phyloP scores from a whole-genome alignment of 345 rosid genomes.

The Viola odorata region DNA sequence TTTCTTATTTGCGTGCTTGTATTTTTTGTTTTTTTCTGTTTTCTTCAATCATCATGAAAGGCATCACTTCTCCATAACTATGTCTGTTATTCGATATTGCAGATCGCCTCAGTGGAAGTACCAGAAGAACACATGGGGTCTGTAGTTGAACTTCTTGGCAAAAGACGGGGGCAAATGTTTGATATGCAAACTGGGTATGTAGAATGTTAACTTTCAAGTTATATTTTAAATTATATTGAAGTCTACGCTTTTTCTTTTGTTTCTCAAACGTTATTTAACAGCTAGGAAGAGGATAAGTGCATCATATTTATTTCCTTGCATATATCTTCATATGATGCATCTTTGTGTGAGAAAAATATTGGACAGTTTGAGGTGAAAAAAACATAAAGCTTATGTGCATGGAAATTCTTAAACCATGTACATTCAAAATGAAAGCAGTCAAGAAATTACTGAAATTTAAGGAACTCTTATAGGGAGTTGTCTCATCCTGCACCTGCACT shows the following conservation, averaged over 20 bases:
- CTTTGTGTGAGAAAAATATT: background rate
- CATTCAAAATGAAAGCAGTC: no score
- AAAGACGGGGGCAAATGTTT: conserved; percentile 91
- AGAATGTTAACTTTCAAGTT: conserved; percentile 3
- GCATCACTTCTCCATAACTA: conserved; percentile 4
- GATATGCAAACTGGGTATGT: conserved; percentile 91
- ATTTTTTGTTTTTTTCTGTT: background rate
- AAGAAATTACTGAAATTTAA: no score
- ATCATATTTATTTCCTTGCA: no score
- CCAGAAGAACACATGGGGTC: conserved; percentile 93
- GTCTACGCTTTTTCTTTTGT: no score
- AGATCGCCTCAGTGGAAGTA: conserved; percentile 93
- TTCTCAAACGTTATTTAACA: no score
- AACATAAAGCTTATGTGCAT: background rate
- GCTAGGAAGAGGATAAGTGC: no score
- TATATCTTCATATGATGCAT: background rate
- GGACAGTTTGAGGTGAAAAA: conserved; percentile 9
- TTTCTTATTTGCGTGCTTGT: background rate
- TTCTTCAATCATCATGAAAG: background rate
- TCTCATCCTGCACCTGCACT: no score
- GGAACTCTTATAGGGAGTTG: no score
- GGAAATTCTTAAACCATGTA: no score
- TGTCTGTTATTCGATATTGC: conserved; percentile 13
- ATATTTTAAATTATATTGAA: no score
- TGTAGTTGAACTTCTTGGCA: conserved; percentile 96